Conservation (phyloP, 1,284 basidiomycete species). For the Boletus smithii region DNA sequence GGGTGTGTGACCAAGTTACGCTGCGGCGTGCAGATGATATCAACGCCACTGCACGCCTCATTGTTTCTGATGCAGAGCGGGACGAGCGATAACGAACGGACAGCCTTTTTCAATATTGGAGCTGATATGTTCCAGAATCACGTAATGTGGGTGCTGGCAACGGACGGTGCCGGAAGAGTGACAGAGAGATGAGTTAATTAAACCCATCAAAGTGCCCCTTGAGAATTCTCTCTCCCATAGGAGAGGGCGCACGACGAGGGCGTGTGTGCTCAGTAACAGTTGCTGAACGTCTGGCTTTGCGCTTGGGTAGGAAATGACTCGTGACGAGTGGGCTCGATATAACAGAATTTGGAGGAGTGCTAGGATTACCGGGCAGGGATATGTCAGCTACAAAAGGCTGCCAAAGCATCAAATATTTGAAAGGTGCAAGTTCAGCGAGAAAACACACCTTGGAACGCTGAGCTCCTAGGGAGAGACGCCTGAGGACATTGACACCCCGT, state of each 20-base stretch:
- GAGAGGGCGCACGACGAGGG: constrained; percentile 68
- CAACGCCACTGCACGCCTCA: constrained; percentile 11
- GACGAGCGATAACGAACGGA: constrained; percentile 9
- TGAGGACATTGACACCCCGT: constrained; percentile 62
- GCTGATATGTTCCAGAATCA: constrained; percentile 4
- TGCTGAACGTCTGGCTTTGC: constrained; percentile 55
- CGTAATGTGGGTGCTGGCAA: constrained; percentile 2
- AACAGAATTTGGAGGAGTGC: constrained; percentile 47
- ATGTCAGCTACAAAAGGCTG: constrained; percentile 17
- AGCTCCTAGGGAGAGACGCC: constrained; percentile 67
- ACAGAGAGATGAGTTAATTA: constrained; percentile 42
- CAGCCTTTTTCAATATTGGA: neutral
- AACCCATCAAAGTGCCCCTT: constrained; percentile 83
- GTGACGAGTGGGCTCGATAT: constrained; percentile 21
- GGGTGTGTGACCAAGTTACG: neutral
- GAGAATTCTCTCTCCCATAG: constrained; percentile 80
- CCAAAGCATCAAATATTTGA: neutral
- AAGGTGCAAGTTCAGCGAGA: neutral
- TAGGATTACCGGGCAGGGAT: constrained; percentile 30
- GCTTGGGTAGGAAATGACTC: constrained; percentile 16
- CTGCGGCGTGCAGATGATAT: constrained; percentile 10
- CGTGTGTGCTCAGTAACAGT: constrained; percentile 48
- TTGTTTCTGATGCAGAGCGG: constrained; percentile 1
- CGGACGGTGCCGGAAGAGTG: neutral
- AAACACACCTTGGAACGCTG: constrained; percentile 53